These are phyloP conservation scores for Sesbania bispinosa DNA, from an alignment of 306 rosid genomes.

Conservation along the genomic window DNA sequence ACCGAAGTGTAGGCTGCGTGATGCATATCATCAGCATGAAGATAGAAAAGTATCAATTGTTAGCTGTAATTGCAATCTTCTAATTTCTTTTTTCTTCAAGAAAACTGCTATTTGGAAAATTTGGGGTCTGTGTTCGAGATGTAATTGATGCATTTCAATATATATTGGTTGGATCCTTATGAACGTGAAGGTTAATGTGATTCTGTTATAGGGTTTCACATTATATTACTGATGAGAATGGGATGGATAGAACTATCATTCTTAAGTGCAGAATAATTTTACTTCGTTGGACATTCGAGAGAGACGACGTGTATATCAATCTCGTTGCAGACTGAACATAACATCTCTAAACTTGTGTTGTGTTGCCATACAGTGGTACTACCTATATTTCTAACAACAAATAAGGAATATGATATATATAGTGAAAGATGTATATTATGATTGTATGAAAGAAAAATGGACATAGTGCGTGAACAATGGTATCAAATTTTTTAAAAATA, in stretches of 20 bases:
- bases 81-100: constrained; percentile 13
- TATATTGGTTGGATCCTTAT: constrained; percentile 10
- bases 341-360: no score
- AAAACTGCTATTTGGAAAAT: constrained; percentile 5
- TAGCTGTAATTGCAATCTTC: constrained; percentile 7
- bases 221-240: neutral
- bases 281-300: neutral
- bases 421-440: no score
- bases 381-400: no score
- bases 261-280: neutral
- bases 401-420: no score
- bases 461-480: no score
- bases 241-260: neutral
- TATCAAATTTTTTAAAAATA: no score
- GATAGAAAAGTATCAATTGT: constrained; percentile 25
- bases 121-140: constrained; percentile 16
- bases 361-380: no score
- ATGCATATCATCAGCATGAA: constrained; percentile 24
- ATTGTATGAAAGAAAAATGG: no score
- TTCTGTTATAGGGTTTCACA: neutral
- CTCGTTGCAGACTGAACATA: no score
- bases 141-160: constrained; percentile 22
- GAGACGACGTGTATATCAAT: no score
- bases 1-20: constrained; percentile 26
- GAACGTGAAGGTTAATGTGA: neutral